phyloP scores from a whole-genome alignment of 2,329 filamentous ascomycete genomes.

The Plenodomus tracheiphilus region DNA sequence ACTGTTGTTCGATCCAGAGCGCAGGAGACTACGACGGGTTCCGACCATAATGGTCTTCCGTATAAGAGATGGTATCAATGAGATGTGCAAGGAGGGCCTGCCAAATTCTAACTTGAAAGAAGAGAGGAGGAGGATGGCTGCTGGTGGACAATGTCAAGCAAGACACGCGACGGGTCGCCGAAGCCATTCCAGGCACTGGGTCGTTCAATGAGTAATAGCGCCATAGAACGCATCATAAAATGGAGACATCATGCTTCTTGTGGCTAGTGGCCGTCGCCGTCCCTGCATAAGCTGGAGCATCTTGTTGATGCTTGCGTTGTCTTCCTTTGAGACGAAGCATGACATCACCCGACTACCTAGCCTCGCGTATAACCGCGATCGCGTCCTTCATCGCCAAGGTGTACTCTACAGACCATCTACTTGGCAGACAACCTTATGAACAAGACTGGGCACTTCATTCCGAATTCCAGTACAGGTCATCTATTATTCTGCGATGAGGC shows the following conservation, averaged over 20 bases:
- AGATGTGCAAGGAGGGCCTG: background rate
- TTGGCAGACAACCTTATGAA: slow-evolving; percentile 17
- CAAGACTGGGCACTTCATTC: background rate
- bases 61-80: background rate
- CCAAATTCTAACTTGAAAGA: background rate
- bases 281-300: slow-evolving; percentile 11
- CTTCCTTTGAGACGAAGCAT: slow-evolving; percentile 4
- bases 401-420: slow-evolving; percentile 6
- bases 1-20: slow-evolving; percentile 9
- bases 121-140: background rate
- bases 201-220: slow-evolving; percentile 5
- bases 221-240: slow-evolving; percentile 17
- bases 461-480: too few relatives aligned
- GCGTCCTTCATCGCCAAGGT: too few relatives aligned
- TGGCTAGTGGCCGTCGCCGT: background rate
- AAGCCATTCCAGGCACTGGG: slow-evolving; percentile 2
- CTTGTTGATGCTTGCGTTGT: slow-evolving; percentile 14
- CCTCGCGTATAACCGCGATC: slow-evolving; percentile 8
- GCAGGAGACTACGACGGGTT: slow-evolving; percentile 20
- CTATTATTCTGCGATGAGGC: background rate
- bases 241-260: slow-evolving; percentile 6
- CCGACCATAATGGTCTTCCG: slow-evolving; percentile 25
- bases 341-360: slow-evolving; percentile 17
- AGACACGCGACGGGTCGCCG: slow-evolving; percentile 5
- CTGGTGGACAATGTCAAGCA: background rate